A percentile compares a stretch with the other conserved stretches of the same genome.
These are phyloP conservation scores for Leptodermis oblonga DNA, from an alignment of 257 asterid genomes.

Conservation along the genomic window DNA sequence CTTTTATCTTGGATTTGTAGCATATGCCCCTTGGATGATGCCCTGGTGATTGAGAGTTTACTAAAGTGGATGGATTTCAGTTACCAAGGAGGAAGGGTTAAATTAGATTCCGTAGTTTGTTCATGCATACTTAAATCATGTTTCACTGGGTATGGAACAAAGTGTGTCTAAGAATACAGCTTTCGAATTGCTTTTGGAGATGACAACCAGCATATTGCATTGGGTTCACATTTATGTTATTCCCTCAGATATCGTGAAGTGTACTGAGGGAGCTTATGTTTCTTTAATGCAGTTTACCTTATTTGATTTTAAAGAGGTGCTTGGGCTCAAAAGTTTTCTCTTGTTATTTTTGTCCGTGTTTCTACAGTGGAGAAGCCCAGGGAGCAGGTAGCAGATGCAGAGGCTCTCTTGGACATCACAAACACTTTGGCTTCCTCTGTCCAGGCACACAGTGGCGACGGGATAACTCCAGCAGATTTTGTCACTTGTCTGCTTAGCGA, in stretches of 20 bases:
- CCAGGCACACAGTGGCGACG: constrained; percentile 68
- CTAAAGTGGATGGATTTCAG: background rate
- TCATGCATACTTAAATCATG: background rate
- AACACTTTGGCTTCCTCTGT: constrained; percentile 76
- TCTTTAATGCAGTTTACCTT: background rate
- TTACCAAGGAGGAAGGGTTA: background rate
- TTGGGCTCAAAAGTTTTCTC: background rate
- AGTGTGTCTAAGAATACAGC: background rate
- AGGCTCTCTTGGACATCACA: constrained; percentile 82
- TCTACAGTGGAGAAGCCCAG: constrained; percentile 73
- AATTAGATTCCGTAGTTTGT: background rate
- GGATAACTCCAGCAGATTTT: constrained; percentile 74
- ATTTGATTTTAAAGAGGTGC: background rate
- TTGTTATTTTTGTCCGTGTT: background rate
- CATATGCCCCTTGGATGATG: background rate
- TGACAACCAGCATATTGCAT: background rate
- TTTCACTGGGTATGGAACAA: no score
- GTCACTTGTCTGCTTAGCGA: constrained; percentile 61
- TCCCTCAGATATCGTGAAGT: background rate
- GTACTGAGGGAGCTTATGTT: no score
- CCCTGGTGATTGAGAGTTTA: background rate
- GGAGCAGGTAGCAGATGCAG: constrained; percentile 96
- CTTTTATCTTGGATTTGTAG: background rate
- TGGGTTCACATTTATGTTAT: background rate
- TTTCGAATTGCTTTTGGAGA: background rate